Evolutionary conservation across 2,329 filamentous ascomycete genomes (phyloP), one percentile per base, ranked within the genome.

Genomic region (Herpomyces periplanetae): DNA sequence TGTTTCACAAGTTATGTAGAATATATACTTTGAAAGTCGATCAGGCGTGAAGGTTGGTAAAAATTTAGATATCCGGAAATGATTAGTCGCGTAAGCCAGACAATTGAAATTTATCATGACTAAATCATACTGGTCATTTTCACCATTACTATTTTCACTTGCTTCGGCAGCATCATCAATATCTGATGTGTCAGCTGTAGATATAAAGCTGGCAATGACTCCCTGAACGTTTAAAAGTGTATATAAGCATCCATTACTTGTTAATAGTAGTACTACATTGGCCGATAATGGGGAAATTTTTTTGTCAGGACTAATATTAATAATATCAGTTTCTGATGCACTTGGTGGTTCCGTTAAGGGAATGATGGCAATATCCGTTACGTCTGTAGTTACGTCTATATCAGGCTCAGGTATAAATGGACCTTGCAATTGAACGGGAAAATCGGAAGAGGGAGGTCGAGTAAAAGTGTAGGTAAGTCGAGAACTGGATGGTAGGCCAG

Each of bases 151-250:
- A n/a, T n/a, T n/a, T n/a, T n/a, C n/a, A n/a, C n/a, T n/a, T n/a
- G n/a, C n/a, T n/a, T n/a, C n/a, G n/a, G n/a, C n/a, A n/a, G n/a
- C n/a, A n/a, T n/a, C n/a, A n/a, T n/a, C n/a, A n/a, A n/a, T n/a
- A n/a, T n/a, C n/a, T n/a, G n/a, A n/a, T n/a, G n/a, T n/a, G n/a
- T n/a, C n/a, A n/a, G n/a, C n/a, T n/a, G n/a, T n/a, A n/a, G n/a
- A n/a, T n/a, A n/a, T n/a, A n/a, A n/a, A n/a, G n/a, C 53, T 48
- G 4, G 49, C 54, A 26, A 56, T 44, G 2, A 61, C 44, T 0
- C 52, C 54, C 19, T 57, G 48, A 13, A 58, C 31, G 26, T 60
- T 51, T 11, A 61, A 39, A 24, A 48, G 57, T 13, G 58, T 33
- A 25, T 56, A 49, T 4, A 60, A 39, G 21, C 49, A 41, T 17